These are phyloP conservation scores for Stephania japonica DNA, from an alignment of 164 flowering plant genomes.

Conservation along the genomic window DNA sequence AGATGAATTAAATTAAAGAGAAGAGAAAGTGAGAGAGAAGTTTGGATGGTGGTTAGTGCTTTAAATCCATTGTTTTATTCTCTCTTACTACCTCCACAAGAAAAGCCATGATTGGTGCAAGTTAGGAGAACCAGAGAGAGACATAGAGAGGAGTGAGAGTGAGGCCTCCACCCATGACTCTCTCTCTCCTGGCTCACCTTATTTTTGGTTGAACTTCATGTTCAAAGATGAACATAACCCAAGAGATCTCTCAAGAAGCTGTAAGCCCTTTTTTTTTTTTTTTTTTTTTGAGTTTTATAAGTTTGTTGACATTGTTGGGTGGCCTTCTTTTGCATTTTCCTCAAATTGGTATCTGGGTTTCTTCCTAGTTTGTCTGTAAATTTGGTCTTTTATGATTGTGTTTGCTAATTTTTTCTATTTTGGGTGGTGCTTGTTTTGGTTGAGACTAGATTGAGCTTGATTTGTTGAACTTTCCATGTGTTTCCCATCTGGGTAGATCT, in stretches of 20 bases:
- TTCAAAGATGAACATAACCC: not conserved
- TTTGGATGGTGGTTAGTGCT: not conserved
- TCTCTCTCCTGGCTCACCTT: not conserved
- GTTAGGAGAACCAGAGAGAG: not conserved
- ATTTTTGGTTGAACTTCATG: slow-evolving; percentile 28
- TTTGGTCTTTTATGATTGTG: not conserved
- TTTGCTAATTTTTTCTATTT: not conserved
- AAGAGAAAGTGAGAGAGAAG: not conserved
- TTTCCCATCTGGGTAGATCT: not conserved
- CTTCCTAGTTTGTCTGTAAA: not conserved
- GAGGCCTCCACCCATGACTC: not conserved
- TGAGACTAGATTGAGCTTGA: not conserved
- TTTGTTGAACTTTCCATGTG: not conserved
- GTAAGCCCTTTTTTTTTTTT: not conserved
- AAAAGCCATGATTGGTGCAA: not conserved
- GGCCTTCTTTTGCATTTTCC: not conserved
- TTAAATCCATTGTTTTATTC: not conserved
- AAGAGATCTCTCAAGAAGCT: slow-evolving; percentile 15
- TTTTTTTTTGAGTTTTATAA: not conserved
- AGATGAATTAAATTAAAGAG: not conserved
- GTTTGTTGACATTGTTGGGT: not conserved
- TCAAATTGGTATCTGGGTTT: not conserved
- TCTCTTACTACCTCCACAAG: not conserved
- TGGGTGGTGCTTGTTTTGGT: not conserved
- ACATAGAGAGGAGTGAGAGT: not conserved